Evolutionary conservation across 305 asterid species (phyloP).

Genomic region (Fraxinus floribunda): DNA sequence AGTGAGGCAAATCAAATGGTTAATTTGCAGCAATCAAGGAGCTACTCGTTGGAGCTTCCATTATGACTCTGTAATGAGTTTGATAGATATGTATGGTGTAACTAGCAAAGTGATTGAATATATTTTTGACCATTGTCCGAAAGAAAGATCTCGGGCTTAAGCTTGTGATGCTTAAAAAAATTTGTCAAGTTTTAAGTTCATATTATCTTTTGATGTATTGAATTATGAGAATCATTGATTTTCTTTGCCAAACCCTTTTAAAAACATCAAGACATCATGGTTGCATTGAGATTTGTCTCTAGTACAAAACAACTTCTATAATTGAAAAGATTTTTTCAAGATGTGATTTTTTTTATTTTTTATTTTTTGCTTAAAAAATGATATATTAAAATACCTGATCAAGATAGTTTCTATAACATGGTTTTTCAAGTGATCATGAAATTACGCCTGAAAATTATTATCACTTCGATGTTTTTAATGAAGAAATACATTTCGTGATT

Average conservation of each 20-base stretch:
- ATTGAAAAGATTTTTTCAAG: not conserved
- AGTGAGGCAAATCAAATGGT: not conserved
- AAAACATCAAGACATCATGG: not conserved
- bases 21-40: not conserved
- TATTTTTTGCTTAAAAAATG: not conserved
- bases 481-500: too few species aligned
- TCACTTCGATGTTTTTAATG: too few species aligned
- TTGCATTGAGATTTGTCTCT: not conserved
- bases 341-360: not conserved
- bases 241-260: not conserved
- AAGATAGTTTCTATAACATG: not conserved
- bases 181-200: not conserved
- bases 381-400: not conserved
- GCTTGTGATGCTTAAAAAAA: not conserved
- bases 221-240: not conserved
- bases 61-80: not conserved
- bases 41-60: not conserved
- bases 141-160: not conserved
- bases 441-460: too few species aligned
- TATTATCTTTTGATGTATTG: not conserved
- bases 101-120: not conserved
- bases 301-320: not conserved
- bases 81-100: not conserved
- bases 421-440: not conserved
- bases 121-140: not conserved